phyloP scores from a whole-genome alignment of 441 rosid species.

The Populus hybrid region DNA sequence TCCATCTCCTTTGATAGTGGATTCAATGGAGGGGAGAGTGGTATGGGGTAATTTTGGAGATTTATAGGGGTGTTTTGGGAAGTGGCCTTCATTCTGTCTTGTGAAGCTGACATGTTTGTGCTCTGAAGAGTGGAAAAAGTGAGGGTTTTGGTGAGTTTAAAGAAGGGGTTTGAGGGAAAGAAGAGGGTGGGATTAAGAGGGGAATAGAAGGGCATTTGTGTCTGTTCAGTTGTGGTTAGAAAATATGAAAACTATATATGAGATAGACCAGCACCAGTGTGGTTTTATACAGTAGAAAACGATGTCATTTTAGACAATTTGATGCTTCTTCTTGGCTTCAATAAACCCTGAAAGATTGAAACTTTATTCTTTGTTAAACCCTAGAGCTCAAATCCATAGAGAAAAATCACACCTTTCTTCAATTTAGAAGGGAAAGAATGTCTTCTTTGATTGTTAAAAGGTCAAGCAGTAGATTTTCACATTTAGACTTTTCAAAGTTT shows the following conservation, averaged over 20 bases:
- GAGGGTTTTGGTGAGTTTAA: constrained; percentile 25
- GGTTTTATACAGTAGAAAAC: background rate
- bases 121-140: constrained; percentile 6
- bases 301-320: background rate
- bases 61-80: constrained; percentile 21
- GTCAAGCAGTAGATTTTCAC: constrained; percentile 21
- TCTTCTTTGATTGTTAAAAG: constrained; percentile 37
- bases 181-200: constrained; percentile 17
- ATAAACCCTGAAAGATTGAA: constrained; percentile 1
- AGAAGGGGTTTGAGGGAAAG: constrained; percentile 21
- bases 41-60: constrained; percentile 51
- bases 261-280: background rate
- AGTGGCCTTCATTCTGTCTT: constrained; percentile 13
- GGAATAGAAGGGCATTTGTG: constrained; percentile 11
- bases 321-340: background rate
- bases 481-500: constrained; percentile 17
- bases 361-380: constrained; percentile 1
- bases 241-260: background rate
- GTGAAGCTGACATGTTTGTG: constrained; percentile 39
- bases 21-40: constrained; percentile 75
- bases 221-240: background rate
- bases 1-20: constrained; percentile 70
- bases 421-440: constrained; percentile 30
- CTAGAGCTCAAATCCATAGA: constrained; percentile 2
- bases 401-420: background rate